Base-by-base conservation (phyloP, 1,284 basidiomycete species). In the Xerocomus amazonicus region DNA sequence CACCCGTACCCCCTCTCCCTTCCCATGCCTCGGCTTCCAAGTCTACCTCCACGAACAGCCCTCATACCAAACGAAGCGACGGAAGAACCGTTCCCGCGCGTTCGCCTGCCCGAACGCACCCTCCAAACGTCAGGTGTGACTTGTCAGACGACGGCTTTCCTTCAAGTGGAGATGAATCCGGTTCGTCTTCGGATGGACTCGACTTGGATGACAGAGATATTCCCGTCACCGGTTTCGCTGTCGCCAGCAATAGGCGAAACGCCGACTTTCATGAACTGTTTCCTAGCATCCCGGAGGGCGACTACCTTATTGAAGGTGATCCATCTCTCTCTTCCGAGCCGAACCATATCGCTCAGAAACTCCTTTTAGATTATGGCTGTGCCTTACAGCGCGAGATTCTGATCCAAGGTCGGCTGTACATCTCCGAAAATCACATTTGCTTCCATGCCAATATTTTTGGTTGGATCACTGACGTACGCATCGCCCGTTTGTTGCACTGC, bases 391-490 rank as follows among this genome's bases (percentile, higher is more conserved):
- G 94, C 47, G 97, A 99, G 68, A 98, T 99, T 58, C 77, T 99
- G 27, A 90, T 98, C 29, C 96, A 99, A 75, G 96, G 96, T 4
- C 80, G 96, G 4, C 68, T 99, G 45, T 99, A 99, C 70, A 92
- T 99, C 23, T 98, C 95, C 1, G 97, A 99, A 71, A 96, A 98
- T 69, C 95, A 98, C 66, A 80, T 98, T 14, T 97, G 92, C 72
- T 99, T 99, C 75, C 91, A 99, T 63, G 95, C 97, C 19, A 99
- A 97, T 67, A 97, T 99, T 47, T 97, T 99, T 70, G 96, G 96
- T 40, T 99, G 96, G 96, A 89, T 97, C 50, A 98, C 95, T 16
- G 89, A 97, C 64, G 92, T 94, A 65, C 69, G 90, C 76, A 5
- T 19, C 27, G 10, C 3, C 19, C 19, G 3, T 23, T 23, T 23